Base-by-base conservation (phyloP, 2,329 filamentous ascomycete species). In the Phialemoniopsis sp. region DNA sequence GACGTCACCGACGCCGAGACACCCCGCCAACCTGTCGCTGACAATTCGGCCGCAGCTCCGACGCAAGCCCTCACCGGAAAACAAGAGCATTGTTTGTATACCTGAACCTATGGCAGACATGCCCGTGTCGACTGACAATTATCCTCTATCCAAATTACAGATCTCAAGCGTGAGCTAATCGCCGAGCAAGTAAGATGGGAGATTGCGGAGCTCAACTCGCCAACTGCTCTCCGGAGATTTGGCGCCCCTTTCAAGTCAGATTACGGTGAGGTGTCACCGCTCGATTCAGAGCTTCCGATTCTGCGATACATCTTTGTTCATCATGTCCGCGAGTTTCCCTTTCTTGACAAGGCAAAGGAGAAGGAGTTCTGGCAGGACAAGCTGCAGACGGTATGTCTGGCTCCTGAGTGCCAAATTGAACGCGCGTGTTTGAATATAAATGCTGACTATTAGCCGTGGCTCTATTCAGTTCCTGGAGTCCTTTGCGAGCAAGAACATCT, bases 321-420 rank as follows among this genome's bases (percentile, higher is more conserved):
- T 59, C 90, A 97, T 81, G 82, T 98, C 43, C 89, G 93, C 56
- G 94, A 97, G 55, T 98, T 98, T 55, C 93, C 93, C 2, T 98
- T 98, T 58, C 78, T 98, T 47, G 89, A 98, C 64, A 89, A 95
- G 72, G 93, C 93, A 16, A 85, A 81, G 56, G 93, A 98, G 75
- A 95, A 97, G 76, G 93, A 98, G 66, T 98, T 98, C 57, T 98
- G 93, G 93, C 93, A 98, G 67, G 89, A 97, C 59, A 97, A 95
- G 63, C 71, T 98, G 44, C 93, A 98, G 70, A 80, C 90, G 58
- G 88, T 95, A 67, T 51, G 86, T 82, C 40, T 3, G 4, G 10
- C 8, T 13, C 6, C 35, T 15, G 18, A 13, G 16, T 8, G n/a
- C n/a, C n/a, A n/a, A n/a, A 5, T 32, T n/a, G 13, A 32, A 6